These are phyloP conservation scores for Phalaenopsis hybrid DNA, from an alignment of 116 monocot genomes.

Conservation along the genomic window DNA sequence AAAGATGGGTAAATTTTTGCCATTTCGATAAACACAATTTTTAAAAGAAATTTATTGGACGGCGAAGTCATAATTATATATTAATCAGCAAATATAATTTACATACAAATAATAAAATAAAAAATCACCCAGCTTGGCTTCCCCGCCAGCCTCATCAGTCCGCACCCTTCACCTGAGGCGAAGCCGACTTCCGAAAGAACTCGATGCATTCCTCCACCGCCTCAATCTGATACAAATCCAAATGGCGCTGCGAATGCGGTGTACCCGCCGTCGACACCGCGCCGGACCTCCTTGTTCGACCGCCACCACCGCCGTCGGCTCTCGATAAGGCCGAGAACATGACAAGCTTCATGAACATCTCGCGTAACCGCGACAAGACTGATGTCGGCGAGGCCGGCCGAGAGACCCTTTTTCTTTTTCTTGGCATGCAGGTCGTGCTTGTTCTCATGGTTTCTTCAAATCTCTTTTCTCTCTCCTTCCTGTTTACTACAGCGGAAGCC, in stretches of 20 bases:
- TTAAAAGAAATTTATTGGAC: too few relatives aligned
- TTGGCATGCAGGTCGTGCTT: slow-evolving; percentile 14
- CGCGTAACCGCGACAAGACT: slow-evolving; percentile 23
- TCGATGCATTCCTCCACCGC: slow-evolving; percentile 24
- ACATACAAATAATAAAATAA: too few relatives aligned
- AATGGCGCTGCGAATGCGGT: neutral
- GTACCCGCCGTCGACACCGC: neutral
- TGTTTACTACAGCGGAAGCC: too few relatives aligned
- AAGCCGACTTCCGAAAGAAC: slow-evolving; percentile 6
- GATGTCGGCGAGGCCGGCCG: slow-evolving; percentile 8
- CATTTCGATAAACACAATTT: too few relatives aligned
- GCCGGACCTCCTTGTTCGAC: neutral
- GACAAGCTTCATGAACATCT: slow-evolving; percentile 22
- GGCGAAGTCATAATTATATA: too few relatives aligned
- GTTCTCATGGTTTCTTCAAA: neutral
- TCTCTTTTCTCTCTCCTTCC: neutral
- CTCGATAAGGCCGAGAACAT: slow-evolving; percentile 25
- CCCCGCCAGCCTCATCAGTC: neutral
- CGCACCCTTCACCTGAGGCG: neutral
- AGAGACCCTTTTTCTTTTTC: neutral
- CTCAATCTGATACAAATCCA: slow-evolving; percentile 15
- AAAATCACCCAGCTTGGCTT: too few relatives aligned
- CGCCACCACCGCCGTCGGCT: neutral
- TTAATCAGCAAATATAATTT: too few relatives aligned
- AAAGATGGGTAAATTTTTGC: too few relatives aligned